Conservation (phyloP, 2,329 filamentous ascomycete species). For the Scedosporium boydii region DNA sequence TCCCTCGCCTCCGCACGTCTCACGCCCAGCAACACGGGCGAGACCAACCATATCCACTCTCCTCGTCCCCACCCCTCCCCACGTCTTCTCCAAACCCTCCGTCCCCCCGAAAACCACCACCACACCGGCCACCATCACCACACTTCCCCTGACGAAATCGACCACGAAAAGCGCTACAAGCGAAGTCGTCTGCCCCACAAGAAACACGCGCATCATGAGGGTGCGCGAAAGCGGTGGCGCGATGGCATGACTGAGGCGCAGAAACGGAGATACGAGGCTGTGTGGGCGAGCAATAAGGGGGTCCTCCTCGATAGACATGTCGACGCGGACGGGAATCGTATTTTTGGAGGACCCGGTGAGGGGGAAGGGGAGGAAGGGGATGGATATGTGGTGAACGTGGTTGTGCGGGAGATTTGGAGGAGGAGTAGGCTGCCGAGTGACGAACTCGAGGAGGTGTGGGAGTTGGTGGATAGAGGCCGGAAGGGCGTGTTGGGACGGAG, state of each 20-base stretch:
- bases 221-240: conserved; percentile 65
- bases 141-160: conserved; percentile 25
- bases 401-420: conserved; percentile 67
- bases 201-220: conserved; percentile 66
- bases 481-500: conserved; percentile 50
- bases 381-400: conserved; percentile 54
- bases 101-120: conserved; percentile 17
- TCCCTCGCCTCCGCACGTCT: conserved; percentile 58
- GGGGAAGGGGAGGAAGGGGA: conserved; percentile 18
- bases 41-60: conserved; percentile 26
- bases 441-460: conserved; percentile 68
- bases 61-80: conserved; percentile 34
- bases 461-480: conserved; percentile 53
- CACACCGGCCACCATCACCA: not conserved
- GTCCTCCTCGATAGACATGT: conserved; percentile 27
- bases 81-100: conserved; percentile 56
- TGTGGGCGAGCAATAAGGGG: conserved; percentile 76
- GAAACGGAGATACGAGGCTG: conserved; percentile 71
- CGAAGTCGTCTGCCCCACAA: conserved; percentile 27
- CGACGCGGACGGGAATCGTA: conserved; percentile 6
- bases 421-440: conserved; percentile 58
- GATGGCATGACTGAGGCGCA: conserved; percentile 64
- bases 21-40: conserved; percentile 29
- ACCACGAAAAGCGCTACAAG: conserved; percentile 18
- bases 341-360: not conserved